phyloP scores from a whole-genome alignment of 2,329 filamentous ascomycete species.

The Aspergillus spinulosporus region DNA sequence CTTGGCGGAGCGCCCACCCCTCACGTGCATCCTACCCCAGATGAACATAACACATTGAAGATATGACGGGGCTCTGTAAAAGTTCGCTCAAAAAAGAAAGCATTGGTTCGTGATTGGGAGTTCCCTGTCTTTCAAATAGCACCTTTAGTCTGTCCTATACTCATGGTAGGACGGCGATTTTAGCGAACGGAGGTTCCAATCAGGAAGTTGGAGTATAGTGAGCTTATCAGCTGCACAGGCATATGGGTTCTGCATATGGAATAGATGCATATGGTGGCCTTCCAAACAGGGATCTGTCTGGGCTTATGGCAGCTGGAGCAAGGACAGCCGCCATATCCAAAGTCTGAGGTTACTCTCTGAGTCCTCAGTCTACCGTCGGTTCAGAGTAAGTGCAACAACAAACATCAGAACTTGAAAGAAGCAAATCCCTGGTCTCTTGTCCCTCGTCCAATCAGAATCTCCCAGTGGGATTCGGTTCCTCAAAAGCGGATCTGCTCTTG shows the following conservation, averaged over 20 bases:
- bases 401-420: background rate
- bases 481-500: background rate
- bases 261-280: background rate
- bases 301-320: background rate
- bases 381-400: background rate
- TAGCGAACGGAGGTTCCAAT: too few species aligned
- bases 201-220: background rate
- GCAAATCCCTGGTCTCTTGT: background rate
- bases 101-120: too few species aligned
- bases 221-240: background rate
- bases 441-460: background rate
- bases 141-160: background rate
- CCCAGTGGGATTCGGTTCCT: background rate
- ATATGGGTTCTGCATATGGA: background rate
- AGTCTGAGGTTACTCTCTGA: background rate
- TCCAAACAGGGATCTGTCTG: background rate
- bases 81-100: background rate
- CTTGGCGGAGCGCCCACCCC: conserved; percentile 10
- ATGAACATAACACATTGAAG: background rate
- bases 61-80: too few species aligned
- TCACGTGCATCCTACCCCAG: conserved; percentile 26
- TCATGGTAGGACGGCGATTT: too few species aligned
- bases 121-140: background rate
- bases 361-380: background rate
- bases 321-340: background rate